Evolutionary conservation across 2,329 filamentous ascomycete species (phyloP).

Genomic region (Chrysoporthe puriensis): DNA sequence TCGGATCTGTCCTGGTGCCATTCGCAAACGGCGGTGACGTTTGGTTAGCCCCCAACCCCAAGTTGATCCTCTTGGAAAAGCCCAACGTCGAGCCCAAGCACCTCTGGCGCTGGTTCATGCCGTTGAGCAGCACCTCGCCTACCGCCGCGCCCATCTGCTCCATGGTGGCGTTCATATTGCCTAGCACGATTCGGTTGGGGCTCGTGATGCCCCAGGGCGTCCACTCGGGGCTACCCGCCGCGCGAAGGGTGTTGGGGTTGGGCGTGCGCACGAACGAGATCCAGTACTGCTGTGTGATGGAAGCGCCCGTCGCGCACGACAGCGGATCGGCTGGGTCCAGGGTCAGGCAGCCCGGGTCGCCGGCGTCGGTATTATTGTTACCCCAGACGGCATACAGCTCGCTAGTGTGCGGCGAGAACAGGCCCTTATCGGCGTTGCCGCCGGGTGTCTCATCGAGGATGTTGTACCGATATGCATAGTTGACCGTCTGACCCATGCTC

Average conservation of each 20-base stretch:
- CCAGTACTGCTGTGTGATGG: slow-evolving; percentile 29
- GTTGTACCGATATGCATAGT: slow-evolving; percentile 22
- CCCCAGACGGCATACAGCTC: slow-evolving; percentile 26
- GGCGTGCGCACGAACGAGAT: slow-evolving; percentile 28
- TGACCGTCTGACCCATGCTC: background rate
- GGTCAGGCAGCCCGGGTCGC: slow-evolving; percentile 16
- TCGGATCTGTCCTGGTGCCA: slow-evolving; percentile 14
- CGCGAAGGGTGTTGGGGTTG: slow-evolving; percentile 25
- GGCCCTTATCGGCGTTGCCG: slow-evolving; percentile 19
- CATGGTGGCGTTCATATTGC: slow-evolving; percentile 15
- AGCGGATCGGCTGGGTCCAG: slow-evolving; percentile 14
- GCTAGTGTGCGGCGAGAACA: slow-evolving; percentile 21
- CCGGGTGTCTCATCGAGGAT: slow-evolving; percentile 23
- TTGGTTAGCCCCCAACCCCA: slow-evolving; percentile 13
- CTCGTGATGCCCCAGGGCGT: slow-evolving; percentile 19
- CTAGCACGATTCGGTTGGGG: slow-evolving; percentile 19
- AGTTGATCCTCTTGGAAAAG: slow-evolving; percentile 14
- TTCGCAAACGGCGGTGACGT: slow-evolving; percentile 18
- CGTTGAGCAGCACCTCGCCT: slow-evolving; percentile 15
- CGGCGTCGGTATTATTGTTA: slow-evolving; percentile 21
- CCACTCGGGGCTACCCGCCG: slow-evolving; percentile 25
- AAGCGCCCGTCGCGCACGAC: slow-evolving; percentile 17
- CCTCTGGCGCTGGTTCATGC: slow-evolving; percentile 25
- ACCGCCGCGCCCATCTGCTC: slow-evolving; percentile 21
- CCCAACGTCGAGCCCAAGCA: slow-evolving; percentile 2